Percentiles rank a stretch among this genome's conserved stretches.
Evolutionary conservation across 495 filamentous ascomycete genomes (phyloP).

Genomic region (Saxophila tyrrhenica): DNA sequence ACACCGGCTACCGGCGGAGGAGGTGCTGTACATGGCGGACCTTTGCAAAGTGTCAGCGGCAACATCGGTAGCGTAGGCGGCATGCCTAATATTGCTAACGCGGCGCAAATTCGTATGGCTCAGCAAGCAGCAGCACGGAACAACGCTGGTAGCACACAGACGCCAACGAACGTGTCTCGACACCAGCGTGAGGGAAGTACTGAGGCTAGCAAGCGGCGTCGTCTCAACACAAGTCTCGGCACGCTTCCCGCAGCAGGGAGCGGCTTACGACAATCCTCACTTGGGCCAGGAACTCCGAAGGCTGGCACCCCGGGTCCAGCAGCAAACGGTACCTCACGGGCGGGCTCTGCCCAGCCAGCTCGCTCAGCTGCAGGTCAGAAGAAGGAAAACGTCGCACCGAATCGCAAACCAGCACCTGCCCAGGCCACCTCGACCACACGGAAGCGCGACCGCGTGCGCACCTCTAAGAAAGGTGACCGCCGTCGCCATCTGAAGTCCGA

Average conservation of each 20-base stretch:
- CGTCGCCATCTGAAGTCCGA: conserved; percentile 12
- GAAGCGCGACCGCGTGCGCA: conserved; percentile 36
- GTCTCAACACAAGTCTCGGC: conserved; percentile 53
- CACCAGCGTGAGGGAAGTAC: conserved; percentile 62
- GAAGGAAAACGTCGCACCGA: not conserved
- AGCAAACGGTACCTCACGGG: conserved; percentile 49
- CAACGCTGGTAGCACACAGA: conserved; percentile 13
- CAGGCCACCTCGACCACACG: conserved; percentile 43
- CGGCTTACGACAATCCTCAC: conserved; percentile 65
- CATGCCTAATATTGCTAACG: conserved; percentile 24
- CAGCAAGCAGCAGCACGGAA: conserved; percentile 16
- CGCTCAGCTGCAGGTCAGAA: conserved; percentile 36
- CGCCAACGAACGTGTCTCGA: conserved; percentile 46
- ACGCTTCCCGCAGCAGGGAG: conserved; percentile 59
- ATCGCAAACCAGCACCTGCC: not conserved
- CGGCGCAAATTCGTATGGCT: conserved; percentile 29
- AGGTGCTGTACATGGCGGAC: not conserved
- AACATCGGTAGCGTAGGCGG: conserved; percentile 17
- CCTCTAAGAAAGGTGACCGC: conserved; percentile 11
- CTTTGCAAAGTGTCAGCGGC: conserved; percentile 11
- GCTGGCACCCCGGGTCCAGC: conserved; percentile 61
- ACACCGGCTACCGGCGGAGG: conserved; percentile 19
- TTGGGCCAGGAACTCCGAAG: conserved; percentile 82
- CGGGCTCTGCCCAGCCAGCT: conserved; percentile 53
- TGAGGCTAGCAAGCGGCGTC: conserved; percentile 60